Conservation (phyloP, 257 asterid genomes). For the Fraxinus americana region DNA sequence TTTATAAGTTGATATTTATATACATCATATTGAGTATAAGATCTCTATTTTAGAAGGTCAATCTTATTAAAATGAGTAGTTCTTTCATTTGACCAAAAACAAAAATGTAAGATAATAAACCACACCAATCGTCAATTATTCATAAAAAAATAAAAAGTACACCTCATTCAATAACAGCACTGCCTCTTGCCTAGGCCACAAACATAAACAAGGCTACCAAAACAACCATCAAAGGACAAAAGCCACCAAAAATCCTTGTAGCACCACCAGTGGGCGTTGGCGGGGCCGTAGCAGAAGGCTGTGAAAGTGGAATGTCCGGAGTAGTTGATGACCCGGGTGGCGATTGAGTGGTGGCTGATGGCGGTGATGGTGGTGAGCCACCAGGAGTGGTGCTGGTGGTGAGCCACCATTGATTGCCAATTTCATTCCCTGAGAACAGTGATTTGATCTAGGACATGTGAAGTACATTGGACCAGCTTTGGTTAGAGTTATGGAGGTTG, state of each 20-base stretch:
- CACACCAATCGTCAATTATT: not conserved
- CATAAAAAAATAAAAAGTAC: not conserved
- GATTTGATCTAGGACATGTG: not conserved
- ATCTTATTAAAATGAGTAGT: too few species aligned
- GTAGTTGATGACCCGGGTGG: not conserved
- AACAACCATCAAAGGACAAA: not conserved
- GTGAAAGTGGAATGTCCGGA: not conserved
- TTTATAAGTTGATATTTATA: too few species aligned
- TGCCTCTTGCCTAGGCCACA: slow-evolving; percentile 2
- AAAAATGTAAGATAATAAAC: too few species aligned
- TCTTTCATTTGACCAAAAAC: too few species aligned
- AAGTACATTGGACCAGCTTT: not conserved
- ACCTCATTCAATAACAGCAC: not conserved
- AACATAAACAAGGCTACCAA: not conserved
- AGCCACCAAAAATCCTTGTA: not conserved
- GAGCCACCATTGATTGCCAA: not conserved
- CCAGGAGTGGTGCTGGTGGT: not conserved
- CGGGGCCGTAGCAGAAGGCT: too few species aligned
- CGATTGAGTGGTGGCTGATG: not conserved
- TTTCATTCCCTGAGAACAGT: not conserved
- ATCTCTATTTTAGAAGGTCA: too few species aligned
- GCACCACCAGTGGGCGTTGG: not conserved
- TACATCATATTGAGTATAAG: too few species aligned
- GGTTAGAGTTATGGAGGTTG: not conserved
- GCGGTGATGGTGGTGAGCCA: not conserved